Evolutionary conservation across 495 filamentous ascomycete genomes (phyloP).

Genomic region (Xylaria castorea): DNA sequence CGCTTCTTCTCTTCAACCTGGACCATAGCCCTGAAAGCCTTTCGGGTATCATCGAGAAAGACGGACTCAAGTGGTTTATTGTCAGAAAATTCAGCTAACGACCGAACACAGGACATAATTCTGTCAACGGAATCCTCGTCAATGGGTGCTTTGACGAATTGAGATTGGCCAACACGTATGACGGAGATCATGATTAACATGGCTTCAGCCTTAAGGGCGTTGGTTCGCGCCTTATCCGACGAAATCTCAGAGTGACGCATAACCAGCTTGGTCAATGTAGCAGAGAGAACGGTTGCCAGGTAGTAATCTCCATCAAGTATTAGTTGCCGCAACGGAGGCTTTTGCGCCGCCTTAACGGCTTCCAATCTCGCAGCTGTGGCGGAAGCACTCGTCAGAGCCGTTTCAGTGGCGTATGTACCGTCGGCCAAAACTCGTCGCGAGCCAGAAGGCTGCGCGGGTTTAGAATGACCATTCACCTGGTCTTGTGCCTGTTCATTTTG

Average conservation of each 20-base stretch:
- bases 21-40: conserved; percentile 98
- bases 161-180: conserved; percentile 94
- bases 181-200: conserved; percentile 99
- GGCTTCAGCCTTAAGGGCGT: conserved; percentile 92
- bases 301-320: conserved; percentile 99
- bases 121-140: conserved; percentile 98
- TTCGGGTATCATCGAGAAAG: conserved; percentile 94
- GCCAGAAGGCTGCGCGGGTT: conserved; percentile 75
- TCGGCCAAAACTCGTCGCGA: conserved; percentile 93
- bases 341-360: conserved; percentile 95
- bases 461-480: conserved; percentile 82
- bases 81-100: conserved; percentile 86
- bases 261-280: conserved; percentile 94
- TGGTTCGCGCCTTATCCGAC: conserved; percentile 83
- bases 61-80: conserved; percentile 89
- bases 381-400: conserved; percentile 90
- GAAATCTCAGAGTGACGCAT: conserved; percentile 98
- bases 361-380: conserved; percentile 89
- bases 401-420: conserved; percentile 97
- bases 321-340: conserved; percentile 92
- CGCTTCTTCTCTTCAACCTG: conserved; percentile 98
- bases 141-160: conserved; percentile 96
- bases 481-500: conserved; percentile 67
- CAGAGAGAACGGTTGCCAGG: conserved; percentile 90
- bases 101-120: conserved; percentile 95